These are phyloP conservation scores for Primulina eburnea DNA, from an alignment of 257 asterid species.

Conservation along the genomic window DNA sequence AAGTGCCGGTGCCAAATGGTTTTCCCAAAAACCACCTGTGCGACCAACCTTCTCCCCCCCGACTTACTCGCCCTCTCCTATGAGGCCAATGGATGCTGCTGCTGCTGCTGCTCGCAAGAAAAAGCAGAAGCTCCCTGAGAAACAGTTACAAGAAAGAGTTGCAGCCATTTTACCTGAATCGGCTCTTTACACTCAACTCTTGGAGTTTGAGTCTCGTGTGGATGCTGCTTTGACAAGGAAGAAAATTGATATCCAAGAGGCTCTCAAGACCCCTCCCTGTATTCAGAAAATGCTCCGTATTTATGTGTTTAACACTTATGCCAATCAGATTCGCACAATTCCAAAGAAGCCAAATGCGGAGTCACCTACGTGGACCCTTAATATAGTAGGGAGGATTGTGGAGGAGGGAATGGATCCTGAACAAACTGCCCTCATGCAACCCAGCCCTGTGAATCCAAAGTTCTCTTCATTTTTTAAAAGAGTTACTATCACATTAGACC, in stretches of 20 bases:
- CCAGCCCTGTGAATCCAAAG: slow-evolving; percentile 69
- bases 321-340: slow-evolving; percentile 71
- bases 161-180: slow-evolving; percentile 97
- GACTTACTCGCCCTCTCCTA: slow-evolving; percentile 48
- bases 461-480: slow-evolving; percentile 89
- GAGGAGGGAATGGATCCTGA: slow-evolving; percentile 94
- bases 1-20: slow-evolving; percentile 48
- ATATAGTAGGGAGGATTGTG: slow-evolving; percentile 84
- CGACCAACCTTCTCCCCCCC: slow-evolving; percentile 59
- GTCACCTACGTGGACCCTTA: slow-evolving; percentile 95
- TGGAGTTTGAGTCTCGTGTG: slow-evolving; percentile 90
- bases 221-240: slow-evolving; percentile 86
- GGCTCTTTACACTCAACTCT: slow-evolving; percentile 90
- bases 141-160: slow-evolving; percentile 82
- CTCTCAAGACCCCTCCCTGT: slow-evolving; percentile 69
- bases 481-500: slow-evolving; percentile 84
- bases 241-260: slow-evolving; percentile 94
- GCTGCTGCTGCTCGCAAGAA: slow-evolving; percentile 91
- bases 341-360: slow-evolving; percentile 88
- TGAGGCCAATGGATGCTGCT: slow-evolving; percentile 75
- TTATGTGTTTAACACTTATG: slow-evolving; percentile 81
- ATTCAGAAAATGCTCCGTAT: slow-evolving; percentile 84
- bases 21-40: slow-evolving; percentile 81
- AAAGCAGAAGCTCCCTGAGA: slow-evolving; percentile 96
- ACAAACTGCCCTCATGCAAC: slow-evolving; percentile 73